Base-by-base conservation (phyloP, 2,329 filamentous ascomycete genomes). In the Chaetomiaceae sp. region DNA sequence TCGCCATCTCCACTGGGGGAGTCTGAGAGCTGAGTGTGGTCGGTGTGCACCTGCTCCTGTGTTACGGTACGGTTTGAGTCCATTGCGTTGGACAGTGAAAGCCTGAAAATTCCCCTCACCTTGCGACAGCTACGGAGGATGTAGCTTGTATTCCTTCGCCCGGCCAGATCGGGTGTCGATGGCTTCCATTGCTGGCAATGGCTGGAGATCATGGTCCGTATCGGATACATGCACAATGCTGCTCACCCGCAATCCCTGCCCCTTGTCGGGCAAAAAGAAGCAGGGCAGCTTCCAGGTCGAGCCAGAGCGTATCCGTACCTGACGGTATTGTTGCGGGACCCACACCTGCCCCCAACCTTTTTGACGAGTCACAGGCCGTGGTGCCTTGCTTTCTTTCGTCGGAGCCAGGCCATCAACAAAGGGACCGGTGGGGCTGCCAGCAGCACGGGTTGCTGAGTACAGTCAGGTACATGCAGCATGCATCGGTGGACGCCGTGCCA, bases 231-330 rank as follows among this genome's bases (percentile, higher is more conserved):
- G 55, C 59, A 60, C 51, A 49, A 49, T 61, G 60, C 59, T 62
- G 61, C 59, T 60, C 61, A 62, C 60, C 60, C 59, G 60, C 60
- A 56, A 62, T 61, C 57, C 56, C 56, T 62, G 61, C 38, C 47
- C 58, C 61, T 45, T 59, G 59, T 48, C 56, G 53, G 59, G 57
- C 57, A 56, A 54, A 51, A 59, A 51, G 42, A 61, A 59, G 59
- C 42, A 50, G 55, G 37, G 9, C 29, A 27, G 37, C 36, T 49
- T 42, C 27, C 42, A 46, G 34, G 34, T 33, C 43, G 22, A 15
- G 50, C 43, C 43, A 20, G 43, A 40, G 38, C 47, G 47, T 27
- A 37, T 54, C 47, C 43, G 58, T 61, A 61, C 54, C 56, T 60
- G 40, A 33, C 43, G 33, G 59, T 61, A 59, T 54, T 52, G 58